These are phyloP conservation scores for Hyphodiscus hymeniophilus DNA, from an alignment of 495 filamentous ascomycete genomes.

Conservation along the genomic window DNA sequence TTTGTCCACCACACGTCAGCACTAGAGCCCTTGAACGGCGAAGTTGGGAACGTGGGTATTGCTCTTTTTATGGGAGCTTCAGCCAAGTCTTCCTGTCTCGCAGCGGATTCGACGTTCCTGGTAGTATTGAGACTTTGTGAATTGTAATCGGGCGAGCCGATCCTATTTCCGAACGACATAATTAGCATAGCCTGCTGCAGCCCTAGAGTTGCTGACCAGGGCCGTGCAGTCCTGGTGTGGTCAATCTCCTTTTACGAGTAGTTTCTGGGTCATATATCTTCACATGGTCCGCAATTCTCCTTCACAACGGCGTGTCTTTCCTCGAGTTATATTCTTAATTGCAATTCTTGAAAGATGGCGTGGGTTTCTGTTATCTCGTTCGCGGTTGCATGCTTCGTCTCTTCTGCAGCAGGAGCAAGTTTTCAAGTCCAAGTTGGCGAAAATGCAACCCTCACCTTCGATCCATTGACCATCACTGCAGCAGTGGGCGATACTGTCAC, in stretches of 20 bases:
- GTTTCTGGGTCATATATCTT: neutral
- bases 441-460: neutral
- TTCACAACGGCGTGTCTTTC: neutral
- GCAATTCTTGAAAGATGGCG: neutral
- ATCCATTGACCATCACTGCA: neutral
- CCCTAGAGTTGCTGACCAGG: too few relatives aligned
- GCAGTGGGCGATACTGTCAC: conserved; percentile 2
- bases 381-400: neutral
- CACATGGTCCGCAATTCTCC: neutral
- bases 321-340: neutral
- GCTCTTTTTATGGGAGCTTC: too few relatives aligned
- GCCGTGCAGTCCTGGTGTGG: too few relatives aligned
- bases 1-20: conserved; percentile 1
- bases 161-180: too few relatives aligned
- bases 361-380: neutral
- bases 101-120: too few relatives aligned
- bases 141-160: too few relatives aligned
- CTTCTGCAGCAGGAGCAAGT: neutral
- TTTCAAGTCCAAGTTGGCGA: neutral
- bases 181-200: too few relatives aligned
- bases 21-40: neutral
- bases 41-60: too few relatives aligned
- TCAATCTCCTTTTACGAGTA: too few relatives aligned
- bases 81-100: too few relatives aligned
- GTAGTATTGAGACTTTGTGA: too few relatives aligned